Percentiles rank a stretch among this genome's conserved stretches.
Evolutionary conservation across 2,329 filamentous ascomycete genomes (phyloP).

Genomic region (Aspergillaceae sp.): DNA sequence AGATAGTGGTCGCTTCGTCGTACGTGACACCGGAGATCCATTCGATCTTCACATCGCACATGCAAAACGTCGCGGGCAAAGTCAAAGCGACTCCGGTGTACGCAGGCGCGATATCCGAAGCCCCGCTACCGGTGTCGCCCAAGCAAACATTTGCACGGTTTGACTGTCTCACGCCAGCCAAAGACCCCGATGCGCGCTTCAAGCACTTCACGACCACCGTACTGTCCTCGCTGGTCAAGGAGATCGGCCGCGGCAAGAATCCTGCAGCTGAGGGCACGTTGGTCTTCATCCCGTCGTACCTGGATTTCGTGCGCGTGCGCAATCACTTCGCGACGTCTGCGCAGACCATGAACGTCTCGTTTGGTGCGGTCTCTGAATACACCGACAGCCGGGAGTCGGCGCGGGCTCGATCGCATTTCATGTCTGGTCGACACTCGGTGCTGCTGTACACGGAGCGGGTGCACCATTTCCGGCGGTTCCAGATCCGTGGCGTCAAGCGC

Average conservation of each 20-base stretch:
- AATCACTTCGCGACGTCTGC: slow-evolving; percentile 77
- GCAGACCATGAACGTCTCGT: slow-evolving; percentile 51
- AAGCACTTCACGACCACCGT: slow-evolving; percentile 80
- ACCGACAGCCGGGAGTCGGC: slow-evolving; percentile 68
- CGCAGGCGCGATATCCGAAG: slow-evolving; percentile 61
- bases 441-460: slow-evolving; percentile 88
- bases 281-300: slow-evolving; percentile 84
- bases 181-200: slow-evolving; percentile 82
- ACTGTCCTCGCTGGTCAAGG: slow-evolving; percentile 64
- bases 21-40: slow-evolving; percentile 87
- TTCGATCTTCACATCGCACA: slow-evolving; percentile 64
- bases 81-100: slow-evolving; percentile 64
- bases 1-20: slow-evolving; percentile 71
- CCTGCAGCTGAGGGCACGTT: slow-evolving; percentile 56
- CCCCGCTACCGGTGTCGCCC: slow-evolving; percentile 54
- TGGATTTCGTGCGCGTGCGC: slow-evolving; percentile 87
- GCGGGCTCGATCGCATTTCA: slow-evolving; percentile 78
- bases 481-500: slow-evolving; percentile 68
- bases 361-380: slow-evolving; percentile 86
- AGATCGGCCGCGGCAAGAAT: slow-evolving; percentile 39
- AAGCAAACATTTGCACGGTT: slow-evolving; percentile 89
- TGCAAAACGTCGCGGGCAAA: slow-evolving; percentile 74
- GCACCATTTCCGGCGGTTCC: slow-evolving; percentile 93
- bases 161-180: slow-evolving; percentile 58
- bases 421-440: slow-evolving; percentile 70